Base-by-base conservation (phyloP, 169 alveolate species). In the Plasmodium sp. region DNA sequence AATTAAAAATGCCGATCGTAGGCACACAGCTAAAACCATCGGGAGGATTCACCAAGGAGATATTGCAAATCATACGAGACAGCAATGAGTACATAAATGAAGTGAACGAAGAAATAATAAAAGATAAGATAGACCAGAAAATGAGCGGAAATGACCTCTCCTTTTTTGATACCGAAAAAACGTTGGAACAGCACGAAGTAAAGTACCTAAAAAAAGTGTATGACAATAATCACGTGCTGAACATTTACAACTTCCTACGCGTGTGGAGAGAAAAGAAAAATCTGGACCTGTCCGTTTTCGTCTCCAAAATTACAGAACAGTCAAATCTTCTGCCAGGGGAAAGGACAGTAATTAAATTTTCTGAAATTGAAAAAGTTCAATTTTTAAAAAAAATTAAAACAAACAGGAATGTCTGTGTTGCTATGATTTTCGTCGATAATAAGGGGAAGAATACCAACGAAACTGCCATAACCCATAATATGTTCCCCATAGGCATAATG, bases 1-100 rank as follows among this genome's bases (percentile, higher is more conserved):
- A 77, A 88, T 51, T 79, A 12, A 77, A 88, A 67, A 39, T 88
- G 41, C 94, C 94, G 14, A 88, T 88, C 7, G 79, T 88, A 79
- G 94, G 94, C 58, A 88, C 94, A 22, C 94, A 88, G 48, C 73
- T 88, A 39, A 88, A 88, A 79, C 94, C 94, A 22, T 88, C 94
- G 18, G 94, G 94, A 6, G 94, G 94, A 22, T 88, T 88, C 71
- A 58, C 94, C 58, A 88, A 88, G 72, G 93, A 85, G 67, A 85
- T 85, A 51, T 22, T 85, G 62, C 54, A 48, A 16, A 62, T 85
- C 36, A 85, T 85, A 27, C 54, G 79, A 31, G 85, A 85, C 39
- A 85, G 93, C 39, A 85, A 85, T 75, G 79, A 85, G 31, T 85
- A 85, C 81, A 85, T 85, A 51, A 85, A 85, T 67, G 62, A 18